Conservation (phyloP, 2,329 filamentous ascomycete genomes). For the Cercospora sp. region DNA sequence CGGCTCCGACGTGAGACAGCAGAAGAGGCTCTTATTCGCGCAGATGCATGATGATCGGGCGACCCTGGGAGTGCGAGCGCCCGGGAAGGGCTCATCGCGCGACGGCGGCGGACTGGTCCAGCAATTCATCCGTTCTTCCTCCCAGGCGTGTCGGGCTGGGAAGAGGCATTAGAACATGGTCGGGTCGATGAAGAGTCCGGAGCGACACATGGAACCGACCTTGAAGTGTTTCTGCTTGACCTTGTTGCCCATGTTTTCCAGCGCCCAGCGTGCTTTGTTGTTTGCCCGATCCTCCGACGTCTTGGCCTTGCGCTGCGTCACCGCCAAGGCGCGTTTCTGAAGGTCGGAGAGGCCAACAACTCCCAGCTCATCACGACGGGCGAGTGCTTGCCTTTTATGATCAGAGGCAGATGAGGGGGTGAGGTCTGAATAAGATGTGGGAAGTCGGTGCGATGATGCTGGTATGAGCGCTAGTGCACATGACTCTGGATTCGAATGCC, state of each 20-base stretch:
- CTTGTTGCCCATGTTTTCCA: conserved; percentile 25
- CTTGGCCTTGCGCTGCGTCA: conserved; percentile 19
- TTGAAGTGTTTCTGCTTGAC: conserved; percentile 30
- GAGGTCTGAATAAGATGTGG: conserved; percentile 6
- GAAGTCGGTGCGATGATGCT: conserved; percentile 3
- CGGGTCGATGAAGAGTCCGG: conserved; percentile 23
- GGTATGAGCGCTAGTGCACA: neutral
- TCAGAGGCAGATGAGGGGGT: conserved; percentile 5
- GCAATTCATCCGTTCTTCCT: conserved; percentile 23
- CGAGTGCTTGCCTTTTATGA: conserved; percentile 10
- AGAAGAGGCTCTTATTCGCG: neutral
- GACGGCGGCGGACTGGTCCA: neutral
- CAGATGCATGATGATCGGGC: neutral
- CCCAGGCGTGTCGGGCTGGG: conserved; percentile 25
- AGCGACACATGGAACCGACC: conserved; percentile 24
- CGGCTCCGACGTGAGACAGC: neutral
- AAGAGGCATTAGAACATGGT: conserved; percentile 18
- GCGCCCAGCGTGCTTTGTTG: conserved; percentile 23
- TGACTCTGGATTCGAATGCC: conserved; percentile 2
- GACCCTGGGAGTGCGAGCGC: neutral
- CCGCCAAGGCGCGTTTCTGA: conserved; percentile 21
- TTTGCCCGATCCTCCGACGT: conserved; percentile 17
- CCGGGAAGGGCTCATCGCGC: neutral
- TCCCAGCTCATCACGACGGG: conserved; percentile 20
- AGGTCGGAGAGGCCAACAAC: conserved; percentile 19